Evolutionary conservation across 1,284 basidiomycete species (phyloP).

Genomic region (Ceratobasidium theobromae): DNA sequence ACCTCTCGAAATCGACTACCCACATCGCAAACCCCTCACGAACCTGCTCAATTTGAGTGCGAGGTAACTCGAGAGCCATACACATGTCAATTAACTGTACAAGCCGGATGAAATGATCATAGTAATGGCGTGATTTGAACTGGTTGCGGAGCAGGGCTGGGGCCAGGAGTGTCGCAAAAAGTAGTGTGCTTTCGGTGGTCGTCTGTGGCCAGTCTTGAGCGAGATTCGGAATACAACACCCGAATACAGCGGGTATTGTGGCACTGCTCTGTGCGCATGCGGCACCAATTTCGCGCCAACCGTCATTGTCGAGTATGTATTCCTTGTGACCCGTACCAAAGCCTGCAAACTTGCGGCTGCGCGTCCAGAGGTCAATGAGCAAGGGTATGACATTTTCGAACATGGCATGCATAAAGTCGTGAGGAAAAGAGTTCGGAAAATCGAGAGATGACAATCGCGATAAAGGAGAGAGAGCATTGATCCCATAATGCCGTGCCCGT

Average conservation of each 20-base stretch:
- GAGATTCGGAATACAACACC: conserved; percentile 28
- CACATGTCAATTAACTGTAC: conserved; percentile 22
- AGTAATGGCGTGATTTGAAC: conserved; percentile 2
- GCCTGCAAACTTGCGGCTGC: background rate
- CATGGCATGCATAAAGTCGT: conserved; percentile 34
- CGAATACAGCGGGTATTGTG: conserved; percentile 32
- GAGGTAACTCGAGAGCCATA: background rate
- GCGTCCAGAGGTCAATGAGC: conserved; percentile 22
- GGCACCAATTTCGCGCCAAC: conserved; percentile 1
- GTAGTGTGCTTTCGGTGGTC: conserved; percentile 25
- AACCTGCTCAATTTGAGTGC: background rate
- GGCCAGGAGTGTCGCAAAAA: conserved; percentile 30
- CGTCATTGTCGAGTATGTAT: background rate
- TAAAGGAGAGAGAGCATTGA: conserved; percentile 27
- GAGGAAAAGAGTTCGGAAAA: conserved; percentile 31
- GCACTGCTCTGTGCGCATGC: background rate
- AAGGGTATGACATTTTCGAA: conserved; percentile 32
- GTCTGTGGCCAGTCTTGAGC: conserved; percentile 3
- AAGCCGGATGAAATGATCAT: conserved; percentile 30
- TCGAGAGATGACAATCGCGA: conserved; percentile 18
- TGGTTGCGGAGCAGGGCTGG: conserved; percentile 24
- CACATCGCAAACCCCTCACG: conserved; percentile 18
- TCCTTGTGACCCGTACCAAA: background rate
- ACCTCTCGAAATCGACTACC: conserved; percentile 30
- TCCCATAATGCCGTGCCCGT: conserved; percentile 7